These are phyloP conservation scores for Saccharomycopsis fibuligera DNA, from an alignment of 805 yeast species.

Conservation along the genomic window DNA sequence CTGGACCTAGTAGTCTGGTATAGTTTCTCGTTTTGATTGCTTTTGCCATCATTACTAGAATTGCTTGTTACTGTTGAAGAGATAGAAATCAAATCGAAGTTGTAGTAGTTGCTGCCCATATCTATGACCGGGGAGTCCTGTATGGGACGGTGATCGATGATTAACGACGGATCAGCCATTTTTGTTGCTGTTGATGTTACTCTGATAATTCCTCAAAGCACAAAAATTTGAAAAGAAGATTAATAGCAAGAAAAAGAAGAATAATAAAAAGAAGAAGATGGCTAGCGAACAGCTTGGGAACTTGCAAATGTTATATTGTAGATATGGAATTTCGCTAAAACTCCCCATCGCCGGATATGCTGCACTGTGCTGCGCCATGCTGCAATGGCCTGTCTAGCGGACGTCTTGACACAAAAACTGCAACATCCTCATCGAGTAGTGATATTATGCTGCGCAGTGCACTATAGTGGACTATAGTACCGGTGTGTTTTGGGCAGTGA, in stretches of 20 bases:
- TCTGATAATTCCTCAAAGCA: neutral
- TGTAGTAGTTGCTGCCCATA: neutral
- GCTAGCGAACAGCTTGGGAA: neutral
- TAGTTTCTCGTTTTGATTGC: too few relatives aligned
- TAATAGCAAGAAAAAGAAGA: too few relatives aligned
- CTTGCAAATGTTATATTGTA: neutral
- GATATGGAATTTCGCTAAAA: neutral
- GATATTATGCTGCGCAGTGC: too few relatives aligned
- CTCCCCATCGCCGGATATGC: neutral
- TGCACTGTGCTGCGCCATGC: too few relatives aligned
- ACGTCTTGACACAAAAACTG: too few relatives aligned
- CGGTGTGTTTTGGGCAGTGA: too few relatives aligned
- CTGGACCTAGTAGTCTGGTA: too few relatives aligned
- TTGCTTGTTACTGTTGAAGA: conserved; percentile 1
- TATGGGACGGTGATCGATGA: neutral
- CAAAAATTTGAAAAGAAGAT: too few relatives aligned
- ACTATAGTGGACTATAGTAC: too few relatives aligned
- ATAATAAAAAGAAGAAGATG: too few relatives aligned
- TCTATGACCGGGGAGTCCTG: neutral
- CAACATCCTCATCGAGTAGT: too few relatives aligned
- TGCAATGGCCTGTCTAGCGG: too few relatives aligned
- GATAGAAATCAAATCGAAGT: conserved; percentile 7
- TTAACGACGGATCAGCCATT: neutral
- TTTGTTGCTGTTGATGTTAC: neutral
- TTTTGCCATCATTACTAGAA: neutral